These are phyloP conservation scores for Pouteria campechiana DNA, from an alignment of 179 eudicot species.

Conservation along the genomic window DNA sequence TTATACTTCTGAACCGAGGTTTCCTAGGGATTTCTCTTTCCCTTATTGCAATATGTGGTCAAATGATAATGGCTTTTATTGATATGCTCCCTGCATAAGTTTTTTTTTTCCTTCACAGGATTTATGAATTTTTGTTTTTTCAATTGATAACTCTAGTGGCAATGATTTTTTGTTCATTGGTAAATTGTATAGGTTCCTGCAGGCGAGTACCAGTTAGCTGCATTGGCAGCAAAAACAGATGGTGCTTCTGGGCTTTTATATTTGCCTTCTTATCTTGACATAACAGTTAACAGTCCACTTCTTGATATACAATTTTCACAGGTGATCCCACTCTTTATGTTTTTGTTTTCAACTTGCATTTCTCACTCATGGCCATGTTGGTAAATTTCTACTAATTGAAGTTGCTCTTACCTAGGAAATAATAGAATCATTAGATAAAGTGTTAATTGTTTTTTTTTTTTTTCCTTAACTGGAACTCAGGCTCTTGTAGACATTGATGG, in stretches of 20 bases:
- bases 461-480: conserved; percentile 20
- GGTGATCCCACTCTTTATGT: conserved; percentile 26
- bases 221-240: conserved; percentile 70
- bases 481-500: conserved; percentile 79
- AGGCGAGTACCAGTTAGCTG: conserved; percentile 92
- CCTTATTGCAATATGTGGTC: too few relatives aligned
- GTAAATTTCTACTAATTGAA: background rate
- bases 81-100: too few relatives aligned
- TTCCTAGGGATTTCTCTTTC: too few relatives aligned
- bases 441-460: background rate
- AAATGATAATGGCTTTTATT: too few relatives aligned
- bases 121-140: too few relatives aligned
- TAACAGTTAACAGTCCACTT: conserved; percentile 66
- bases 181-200: conserved; percentile 61
- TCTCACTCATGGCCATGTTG: background rate
- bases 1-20: too few relatives aligned
- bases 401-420: background rate
- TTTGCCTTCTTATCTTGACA: conserved; percentile 72
- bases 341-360: background rate
- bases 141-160: too few relatives aligned
- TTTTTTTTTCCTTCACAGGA: too few relatives aligned
- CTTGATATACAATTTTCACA: conserved; percentile 76
- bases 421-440: background rate
- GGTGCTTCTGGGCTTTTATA: conserved; percentile 58
- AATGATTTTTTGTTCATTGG: conserved; percentile 1